These are phyloP conservation scores for Agaricus sinodeliciosus DNA, from an alignment of 768 basidiomycete genomes.

Conservation along the genomic window DNA sequence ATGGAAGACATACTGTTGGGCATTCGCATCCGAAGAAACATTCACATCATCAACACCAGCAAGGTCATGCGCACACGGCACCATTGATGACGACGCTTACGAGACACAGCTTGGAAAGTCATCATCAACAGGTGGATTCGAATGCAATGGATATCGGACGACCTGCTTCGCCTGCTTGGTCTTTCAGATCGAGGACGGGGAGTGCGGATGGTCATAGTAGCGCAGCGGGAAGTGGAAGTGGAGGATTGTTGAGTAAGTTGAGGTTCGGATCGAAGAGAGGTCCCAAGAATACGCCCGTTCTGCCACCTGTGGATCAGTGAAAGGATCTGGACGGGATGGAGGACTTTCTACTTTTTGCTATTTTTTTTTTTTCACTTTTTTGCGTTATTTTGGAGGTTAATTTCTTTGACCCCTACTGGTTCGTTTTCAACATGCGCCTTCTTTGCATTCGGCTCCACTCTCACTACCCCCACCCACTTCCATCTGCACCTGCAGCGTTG, in stretches of 20 bases:
- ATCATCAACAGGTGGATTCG: conserved; percentile 44
- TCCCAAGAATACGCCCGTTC: conserved; percentile 37
- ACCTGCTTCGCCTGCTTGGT: conserved; percentile 80
- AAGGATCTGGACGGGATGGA: neutral
- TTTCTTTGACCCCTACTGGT: neutral
- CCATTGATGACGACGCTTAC: conserved; percentile 19
- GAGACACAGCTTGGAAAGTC: conserved; percentile 36
- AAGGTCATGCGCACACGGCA: conserved; percentile 15
- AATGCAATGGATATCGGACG: conserved; percentile 41
- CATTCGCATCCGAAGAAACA: conserved; percentile 44
- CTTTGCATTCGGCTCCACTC: neutral
- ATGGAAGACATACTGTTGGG: conserved; percentile 82
- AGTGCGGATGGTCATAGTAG: conserved; percentile 52
- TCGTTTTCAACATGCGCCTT: conserved; percentile 6
- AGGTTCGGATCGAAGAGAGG: conserved; percentile 67
- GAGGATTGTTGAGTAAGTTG: conserved; percentile 62
- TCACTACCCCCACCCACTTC: neutral
- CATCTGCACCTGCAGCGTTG: neutral
- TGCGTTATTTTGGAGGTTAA: conserved; percentile 7
- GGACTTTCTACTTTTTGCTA: conserved; percentile 13
- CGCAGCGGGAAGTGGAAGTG: conserved; percentile 41
- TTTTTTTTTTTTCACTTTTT: conserved; percentile 9
- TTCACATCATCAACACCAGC: conserved; percentile 55
- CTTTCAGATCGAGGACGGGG: conserved; percentile 76
- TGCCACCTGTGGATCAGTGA: conserved; percentile 14